These are phyloP conservation scores for Tolypocladium capitatum DNA, from an alignment of 2,329 filamentous ascomycete genomes.

Conservation along the genomic window DNA sequence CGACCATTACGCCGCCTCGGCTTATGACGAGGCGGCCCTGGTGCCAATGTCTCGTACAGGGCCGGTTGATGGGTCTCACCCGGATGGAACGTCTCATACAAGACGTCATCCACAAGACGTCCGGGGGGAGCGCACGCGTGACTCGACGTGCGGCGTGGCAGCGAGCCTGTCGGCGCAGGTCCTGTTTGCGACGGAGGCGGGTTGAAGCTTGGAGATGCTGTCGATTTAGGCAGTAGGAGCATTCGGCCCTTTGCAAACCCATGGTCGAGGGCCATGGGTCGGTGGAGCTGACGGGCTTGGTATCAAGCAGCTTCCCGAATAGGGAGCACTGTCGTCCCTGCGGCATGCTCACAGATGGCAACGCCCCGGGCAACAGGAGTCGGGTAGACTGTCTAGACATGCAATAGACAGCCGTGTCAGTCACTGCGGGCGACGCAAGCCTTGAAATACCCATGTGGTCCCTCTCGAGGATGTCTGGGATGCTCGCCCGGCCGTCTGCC, in stretches of 20 bases:
- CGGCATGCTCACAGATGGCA: too few species aligned
- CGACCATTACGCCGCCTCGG: not conserved
- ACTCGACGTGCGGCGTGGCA: too few species aligned
- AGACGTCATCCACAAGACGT: not conserved
- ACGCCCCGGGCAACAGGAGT: too few species aligned
- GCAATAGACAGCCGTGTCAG: too few species aligned
- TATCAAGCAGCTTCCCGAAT: not conserved
- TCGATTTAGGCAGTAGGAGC: too few species aligned
- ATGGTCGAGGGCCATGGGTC: not conserved
- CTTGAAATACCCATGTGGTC: too few species aligned
- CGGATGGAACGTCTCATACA: not conserved
- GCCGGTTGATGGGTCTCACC: not conserved
- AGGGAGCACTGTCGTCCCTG: not conserved
- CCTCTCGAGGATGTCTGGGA: too few species aligned
- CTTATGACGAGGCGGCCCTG: not conserved
- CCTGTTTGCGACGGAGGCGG: not conserved
- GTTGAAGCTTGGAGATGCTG: not conserved
- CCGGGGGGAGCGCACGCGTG: not conserved
- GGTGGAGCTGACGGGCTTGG: not conserved
- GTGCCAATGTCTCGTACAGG: not conserved
- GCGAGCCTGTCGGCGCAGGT: too few species aligned
- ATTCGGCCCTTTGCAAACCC: not conserved
- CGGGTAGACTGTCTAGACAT: too few species aligned
- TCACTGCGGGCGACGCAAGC: too few species aligned
- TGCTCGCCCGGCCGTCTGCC: too few species aligned